These are phyloP conservation scores for Rhynchospora breviuscula DNA, from an alignment of 176 grass and related monocot genomes.

Conservation along the genomic window DNA sequence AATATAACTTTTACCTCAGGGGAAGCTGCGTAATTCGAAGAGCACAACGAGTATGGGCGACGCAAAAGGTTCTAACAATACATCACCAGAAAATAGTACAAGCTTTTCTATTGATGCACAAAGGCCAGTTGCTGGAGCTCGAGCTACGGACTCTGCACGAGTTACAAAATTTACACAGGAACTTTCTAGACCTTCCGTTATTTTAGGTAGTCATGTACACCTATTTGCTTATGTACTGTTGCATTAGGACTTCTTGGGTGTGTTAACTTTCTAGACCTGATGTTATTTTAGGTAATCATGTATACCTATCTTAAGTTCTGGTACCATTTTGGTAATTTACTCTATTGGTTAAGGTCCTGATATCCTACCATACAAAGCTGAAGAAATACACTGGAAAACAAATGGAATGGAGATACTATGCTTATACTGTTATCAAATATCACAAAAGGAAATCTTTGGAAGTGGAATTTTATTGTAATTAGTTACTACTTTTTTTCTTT, in stretches of 20 bases:
- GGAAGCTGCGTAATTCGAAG: conserved; percentile 38
- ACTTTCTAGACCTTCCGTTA: conserved; percentile 79
- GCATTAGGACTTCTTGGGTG: not conserved
- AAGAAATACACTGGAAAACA: not conserved
- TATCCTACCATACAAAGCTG: not conserved
- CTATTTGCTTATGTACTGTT: not conserved
- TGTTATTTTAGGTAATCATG: no score
- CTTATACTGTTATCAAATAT: not conserved
- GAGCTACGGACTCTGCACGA: conserved; percentile 93
- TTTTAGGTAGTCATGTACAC: conserved; percentile 51
- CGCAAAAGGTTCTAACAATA: conserved; percentile 44
- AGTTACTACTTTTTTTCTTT: not conserved
- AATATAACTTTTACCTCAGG: conserved; percentile 31
- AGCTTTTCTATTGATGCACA: conserved; percentile 59
- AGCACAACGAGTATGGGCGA: conserved; percentile 28
- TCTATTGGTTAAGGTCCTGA: not conserved
- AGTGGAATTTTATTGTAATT: not conserved
- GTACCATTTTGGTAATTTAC: not conserved
- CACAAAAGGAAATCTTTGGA: not conserved
- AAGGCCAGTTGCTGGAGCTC: conserved; percentile 72
- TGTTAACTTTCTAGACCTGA: not conserved
- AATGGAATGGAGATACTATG: not conserved
- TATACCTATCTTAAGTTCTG: not conserved
- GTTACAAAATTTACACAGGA: conserved; percentile 74
- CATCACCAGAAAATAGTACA: conserved; percentile 44